phyloP scores from a whole-genome alignment of 768 basidiomycete genomes.

The Mycena rebaudengoi region DNA sequence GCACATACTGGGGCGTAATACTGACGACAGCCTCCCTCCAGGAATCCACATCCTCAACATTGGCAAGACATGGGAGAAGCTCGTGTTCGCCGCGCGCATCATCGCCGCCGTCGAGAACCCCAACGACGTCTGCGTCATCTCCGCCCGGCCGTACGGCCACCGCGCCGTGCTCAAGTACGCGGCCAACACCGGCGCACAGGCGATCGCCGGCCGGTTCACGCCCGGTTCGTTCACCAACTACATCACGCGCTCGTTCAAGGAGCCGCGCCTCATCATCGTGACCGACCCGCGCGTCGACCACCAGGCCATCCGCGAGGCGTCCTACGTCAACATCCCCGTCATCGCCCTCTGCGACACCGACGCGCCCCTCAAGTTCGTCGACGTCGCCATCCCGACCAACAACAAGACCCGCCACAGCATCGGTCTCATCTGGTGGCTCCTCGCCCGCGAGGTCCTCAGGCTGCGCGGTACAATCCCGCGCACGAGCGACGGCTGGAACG shows the following conservation, averaged over 20 bases:
- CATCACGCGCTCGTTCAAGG: constrained; percentile 99
- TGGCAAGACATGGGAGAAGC: constrained; percentile 99
- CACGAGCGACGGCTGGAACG: constrained; percentile 92
- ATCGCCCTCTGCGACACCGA: constrained; percentile 99
- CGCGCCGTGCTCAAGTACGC: constrained; percentile 99
- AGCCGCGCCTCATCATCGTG: constrained; percentile 97
- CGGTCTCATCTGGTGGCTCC: constrained; percentile 97
- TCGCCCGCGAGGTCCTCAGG: constrained; percentile 96
- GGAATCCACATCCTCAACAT: constrained; percentile 98
- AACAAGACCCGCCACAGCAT: constrained; percentile 99
- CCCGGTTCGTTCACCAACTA: constrained; percentile 99
- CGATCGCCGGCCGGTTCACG: constrained; percentile 99
- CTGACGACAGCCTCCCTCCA: constrained; percentile 46
- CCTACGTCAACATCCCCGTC: constrained; percentile 99
- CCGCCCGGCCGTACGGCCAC: constrained; percentile 98
- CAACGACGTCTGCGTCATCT: constrained; percentile 97
- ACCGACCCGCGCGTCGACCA: constrained; percentile 99
- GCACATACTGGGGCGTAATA: background rate
- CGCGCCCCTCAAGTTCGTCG: constrained; percentile 96
- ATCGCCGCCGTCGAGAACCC: constrained; percentile 99
- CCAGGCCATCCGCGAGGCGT: constrained; percentile 99
- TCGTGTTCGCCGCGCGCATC: constrained; percentile 96
- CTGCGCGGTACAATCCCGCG: constrained; percentile 94
- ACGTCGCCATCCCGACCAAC: constrained; percentile 98
- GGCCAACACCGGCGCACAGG: constrained; percentile 96